These are phyloP conservation scores for Fraxinus quadrangulata DNA, from an alignment of 257 asterid genomes.

Conservation along the genomic window DNA sequence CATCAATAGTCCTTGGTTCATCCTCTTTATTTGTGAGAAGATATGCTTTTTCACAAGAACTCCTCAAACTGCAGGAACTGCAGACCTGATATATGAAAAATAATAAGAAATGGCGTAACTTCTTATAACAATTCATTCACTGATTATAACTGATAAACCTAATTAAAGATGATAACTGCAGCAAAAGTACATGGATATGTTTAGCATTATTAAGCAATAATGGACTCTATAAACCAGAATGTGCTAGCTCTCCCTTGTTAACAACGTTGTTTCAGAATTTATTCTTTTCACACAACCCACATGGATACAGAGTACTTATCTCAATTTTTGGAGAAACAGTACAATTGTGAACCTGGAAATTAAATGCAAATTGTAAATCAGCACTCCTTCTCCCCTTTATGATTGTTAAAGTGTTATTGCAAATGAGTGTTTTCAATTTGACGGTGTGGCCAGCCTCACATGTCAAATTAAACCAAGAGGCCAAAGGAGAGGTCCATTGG, in stretches of 20 bases:
- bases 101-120: slow-evolving; percentile 2
- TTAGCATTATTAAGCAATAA: slow-evolving; percentile 5
- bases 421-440: not conserved
- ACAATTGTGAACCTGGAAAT: not conserved
- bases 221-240: not conserved
- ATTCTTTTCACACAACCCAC: not conserved
- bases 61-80: slow-evolving; percentile 92
- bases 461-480: not conserved
- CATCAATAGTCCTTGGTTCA: slow-evolving; percentile 86
- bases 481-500: not conserved
- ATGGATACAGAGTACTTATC: not conserved
- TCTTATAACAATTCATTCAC: slow-evolving; percentile 7
- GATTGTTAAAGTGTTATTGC: not conserved
- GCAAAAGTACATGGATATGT: not conserved
- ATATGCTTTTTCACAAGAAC: slow-evolving; percentile 89
- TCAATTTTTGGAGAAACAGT: not conserved
- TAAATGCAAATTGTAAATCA: not conserved
- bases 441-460: not conserved
- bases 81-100: slow-evolving; percentile 67
- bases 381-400: not conserved
- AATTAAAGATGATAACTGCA: not conserved
- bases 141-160: not conserved
- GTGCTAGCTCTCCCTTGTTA: not conserved
- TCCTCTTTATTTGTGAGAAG: slow-evolving; percentile 90
- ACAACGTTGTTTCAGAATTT: not conserved